phyloP scores from a whole-genome alignment of 208 protist species.

The Porcisia hertigi region DNA sequence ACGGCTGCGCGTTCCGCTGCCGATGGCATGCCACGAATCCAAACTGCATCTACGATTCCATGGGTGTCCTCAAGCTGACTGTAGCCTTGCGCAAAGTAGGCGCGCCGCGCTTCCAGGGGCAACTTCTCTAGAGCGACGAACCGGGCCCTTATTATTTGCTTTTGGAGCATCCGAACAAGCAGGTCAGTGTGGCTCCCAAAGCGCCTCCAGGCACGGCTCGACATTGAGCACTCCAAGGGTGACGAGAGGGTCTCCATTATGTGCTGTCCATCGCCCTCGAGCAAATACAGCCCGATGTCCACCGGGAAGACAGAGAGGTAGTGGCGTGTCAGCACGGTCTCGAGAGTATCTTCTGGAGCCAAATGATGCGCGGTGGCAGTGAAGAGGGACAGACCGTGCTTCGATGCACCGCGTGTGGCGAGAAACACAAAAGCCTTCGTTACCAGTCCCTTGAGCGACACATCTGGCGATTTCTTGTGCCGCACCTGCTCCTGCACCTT shows the following conservation, averaged over 20 bases:
- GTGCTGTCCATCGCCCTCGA: conserved; percentile 12
- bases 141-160: neutral
- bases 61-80: neutral
- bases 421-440: conserved; percentile 10
- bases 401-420: neutral
- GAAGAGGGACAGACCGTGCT: conserved; percentile 13
- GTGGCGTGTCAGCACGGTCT: neutral
- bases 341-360: neutral
- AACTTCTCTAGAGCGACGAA: neutral
- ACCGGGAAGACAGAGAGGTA: conserved; percentile 12
- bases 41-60: neutral
- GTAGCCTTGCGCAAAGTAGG: conserved; percentile 7
- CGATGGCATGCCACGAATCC: conserved; percentile 5
- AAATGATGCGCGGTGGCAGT: conserved; percentile 13
- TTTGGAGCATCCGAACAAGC: conserved; percentile 14
- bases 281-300: conserved; percentile 13
- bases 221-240: neutral
- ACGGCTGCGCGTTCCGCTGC: conserved; percentile 16
- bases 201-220: neutral
- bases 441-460: conserved; percentile 3
- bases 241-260: neutral
- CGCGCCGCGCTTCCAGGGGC: conserved; percentile 13
- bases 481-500: conserved; percentile 1
- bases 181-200: conserved; percentile 5
- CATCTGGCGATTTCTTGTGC: neutral